Evolutionary conservation across 495 filamentous ascomycete species (phyloP).

Genomic region (Aeminium ludgeri): DNA sequence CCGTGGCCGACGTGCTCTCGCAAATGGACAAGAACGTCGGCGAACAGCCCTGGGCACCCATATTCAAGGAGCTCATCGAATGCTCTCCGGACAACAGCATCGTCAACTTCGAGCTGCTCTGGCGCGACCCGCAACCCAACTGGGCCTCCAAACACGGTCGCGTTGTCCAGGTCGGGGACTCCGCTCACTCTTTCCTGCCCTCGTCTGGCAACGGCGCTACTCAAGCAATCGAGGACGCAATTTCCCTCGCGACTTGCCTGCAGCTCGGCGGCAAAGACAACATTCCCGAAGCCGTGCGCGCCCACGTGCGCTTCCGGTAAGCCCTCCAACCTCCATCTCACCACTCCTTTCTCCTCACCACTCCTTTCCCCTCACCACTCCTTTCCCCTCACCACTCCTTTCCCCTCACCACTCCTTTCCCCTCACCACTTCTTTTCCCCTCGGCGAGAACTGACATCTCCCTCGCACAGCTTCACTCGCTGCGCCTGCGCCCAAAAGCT

Average conservation of each 20-base stretch:
- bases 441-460: background rate
- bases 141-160: conserved; percentile 17
- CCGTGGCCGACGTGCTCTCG: conserved; percentile 32
- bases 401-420: no score
- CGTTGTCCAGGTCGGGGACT: conserved; percentile 23
- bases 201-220: conserved; percentile 24
- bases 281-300: conserved; percentile 4
- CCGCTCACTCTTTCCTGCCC: conserved; percentile 23
- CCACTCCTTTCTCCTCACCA: no score
- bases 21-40: conserved; percentile 33
- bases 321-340: no score
- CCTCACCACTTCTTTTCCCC: no score
- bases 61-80: conserved; percentile 20
- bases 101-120: conserved; percentile 23
- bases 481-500: conserved; percentile 11
- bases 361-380: no score
- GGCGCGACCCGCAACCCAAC: conserved; percentile 21
- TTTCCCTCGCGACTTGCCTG: conserved; percentile 23
- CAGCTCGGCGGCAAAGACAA: conserved; percentile 18
- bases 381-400: no score
- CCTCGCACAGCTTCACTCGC: conserved; percentile 3
- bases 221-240: conserved; percentile 25
- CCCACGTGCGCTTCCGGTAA: conserved; percentile 6
- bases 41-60: conserved; percentile 15
- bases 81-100: conserved; percentile 20